Base-by-base conservation (phyloP, 768 basidiomycete genomes). In the Tricholomella constricta region DNA sequence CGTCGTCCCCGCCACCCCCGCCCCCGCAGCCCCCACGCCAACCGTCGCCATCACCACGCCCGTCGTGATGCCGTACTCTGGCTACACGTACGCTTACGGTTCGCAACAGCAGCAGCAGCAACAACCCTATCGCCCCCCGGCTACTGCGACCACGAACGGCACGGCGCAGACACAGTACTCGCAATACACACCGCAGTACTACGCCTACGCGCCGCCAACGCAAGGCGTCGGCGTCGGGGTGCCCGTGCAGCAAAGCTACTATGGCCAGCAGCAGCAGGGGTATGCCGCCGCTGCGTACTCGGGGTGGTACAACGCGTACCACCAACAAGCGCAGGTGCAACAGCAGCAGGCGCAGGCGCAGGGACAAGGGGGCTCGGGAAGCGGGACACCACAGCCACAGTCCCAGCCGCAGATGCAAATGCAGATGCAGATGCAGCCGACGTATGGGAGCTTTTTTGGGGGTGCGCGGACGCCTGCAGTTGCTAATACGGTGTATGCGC, bases 61-160 rank as follows among this genome's bases (percentile, higher is more conserved):
- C 12, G 56, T 57, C 11, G 46, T 58, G 17, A 56, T 60, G 35
- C 61, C 71, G 11, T 74, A 70, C 51, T 59, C 68, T 12, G 64
- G 65, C 2, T 77, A 75, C 56, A 52, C 70, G 6, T 77, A 77
- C 57, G 56, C 68, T 8, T 72, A 73, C 47, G 62, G 65, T 15
- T 38, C 57, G 15, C 69, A 60, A 31, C 58, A 47, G 6, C 60
- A 64, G 55, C 57, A 58, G 43, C 56, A 47, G 11, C 62, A 65
- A 55, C 57, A 55, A 34, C 34, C 62, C 1, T 60, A 60, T 29
- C 58, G 56, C 6, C 53, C 61, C 11, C 40, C 50, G 9, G 38
- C 54, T 23, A 17, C 53, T 4, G 27, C 38, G 12, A 44, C 44
- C 4, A 27, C 44, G 20, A 38, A 26, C 2, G 23, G 23, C 1